phyloP scores from a whole-genome alignment of 305 asterid genomes.

The Solanum hybrid region DNA sequence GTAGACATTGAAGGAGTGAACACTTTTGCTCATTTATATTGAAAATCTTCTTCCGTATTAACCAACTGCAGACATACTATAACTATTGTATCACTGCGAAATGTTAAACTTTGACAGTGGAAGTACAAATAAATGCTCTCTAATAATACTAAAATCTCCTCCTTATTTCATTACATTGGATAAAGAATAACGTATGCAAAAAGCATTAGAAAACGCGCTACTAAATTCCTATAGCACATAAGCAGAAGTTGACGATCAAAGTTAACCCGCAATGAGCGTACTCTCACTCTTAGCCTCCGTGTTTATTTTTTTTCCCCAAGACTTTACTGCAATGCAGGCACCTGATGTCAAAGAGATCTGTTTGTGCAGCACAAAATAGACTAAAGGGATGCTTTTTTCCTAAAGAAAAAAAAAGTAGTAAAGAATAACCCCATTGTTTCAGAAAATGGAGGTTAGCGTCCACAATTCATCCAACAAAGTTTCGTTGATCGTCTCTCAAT shows the following conservation, averaged over 20 bases:
- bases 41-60: not conserved
- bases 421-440: not conserved
- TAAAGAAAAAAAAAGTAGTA: not conserved
- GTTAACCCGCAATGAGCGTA: not conserved
- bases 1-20: not conserved
- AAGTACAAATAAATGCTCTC: not conserved
- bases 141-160: not conserved
- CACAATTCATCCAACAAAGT: not conserved
- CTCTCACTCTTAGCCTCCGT: not conserved
- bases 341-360: not conserved
- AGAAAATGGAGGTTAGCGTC: not conserved
- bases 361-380: not conserved
- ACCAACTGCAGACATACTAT: not conserved
- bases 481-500: not conserved
- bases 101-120: not conserved
- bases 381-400: not conserved
- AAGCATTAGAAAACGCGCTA: not conserved
- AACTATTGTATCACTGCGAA: not conserved
- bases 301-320: not conserved
- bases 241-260: not conserved
- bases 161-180: not conserved
- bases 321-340: not conserved
- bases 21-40: not conserved
- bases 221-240: not conserved
- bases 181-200: not conserved